Base-by-base conservation (phyloP, 2,329 filamentous ascomycete genomes). In the Cordyceps pruinosa region DNA sequence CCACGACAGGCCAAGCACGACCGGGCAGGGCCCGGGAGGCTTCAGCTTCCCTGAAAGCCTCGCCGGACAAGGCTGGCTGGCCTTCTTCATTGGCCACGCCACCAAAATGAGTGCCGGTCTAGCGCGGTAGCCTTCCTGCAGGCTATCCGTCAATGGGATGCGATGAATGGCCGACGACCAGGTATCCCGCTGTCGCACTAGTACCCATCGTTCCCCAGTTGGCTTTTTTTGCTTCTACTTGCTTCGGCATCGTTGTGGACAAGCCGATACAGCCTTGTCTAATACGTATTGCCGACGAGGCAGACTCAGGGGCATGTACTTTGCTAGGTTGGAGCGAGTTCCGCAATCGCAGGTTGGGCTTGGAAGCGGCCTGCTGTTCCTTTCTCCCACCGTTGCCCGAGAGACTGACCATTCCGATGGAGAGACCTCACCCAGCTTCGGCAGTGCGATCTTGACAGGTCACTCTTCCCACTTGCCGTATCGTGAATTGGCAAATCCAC, bases 21-120 rank as follows among this genome's bases (percentile, higher is more conserved):
- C n/a, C 15, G 12, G 26, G 44, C 26, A 10, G 9, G 37, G 26
- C 23, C 13, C 17, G 30, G 34, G 44, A 41, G 52, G 42, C 42
- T 55, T 48, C 53, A 48, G 53, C 53, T 48, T 56, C 42, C 53
- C 32, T 56, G 53, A 26, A 56, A 56, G 53, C 53, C 53, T 56
- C 26, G 44, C 25, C 32, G 26, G 44, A 23, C 53, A 25, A 56
- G 53, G 53, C 53, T 56, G 44, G 25, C 17, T 39, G 44, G 42
- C 34, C 30, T 34, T 34, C 53, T 32, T 41, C 13, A 56, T 56
- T 56, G 53, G 53, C 25, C 44, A 41, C 17, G 53, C 34, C 34
- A 48, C 53, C 44, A 41, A 47, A 48, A 56, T 48, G 53, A 56
- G 17, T 48, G 44, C 34, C 53, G 53, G 25, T 25, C 9, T 56